phyloP scores from a whole-genome alignment of 768 basidiomycete genomes.

The Amyloporia xantha region DNA sequence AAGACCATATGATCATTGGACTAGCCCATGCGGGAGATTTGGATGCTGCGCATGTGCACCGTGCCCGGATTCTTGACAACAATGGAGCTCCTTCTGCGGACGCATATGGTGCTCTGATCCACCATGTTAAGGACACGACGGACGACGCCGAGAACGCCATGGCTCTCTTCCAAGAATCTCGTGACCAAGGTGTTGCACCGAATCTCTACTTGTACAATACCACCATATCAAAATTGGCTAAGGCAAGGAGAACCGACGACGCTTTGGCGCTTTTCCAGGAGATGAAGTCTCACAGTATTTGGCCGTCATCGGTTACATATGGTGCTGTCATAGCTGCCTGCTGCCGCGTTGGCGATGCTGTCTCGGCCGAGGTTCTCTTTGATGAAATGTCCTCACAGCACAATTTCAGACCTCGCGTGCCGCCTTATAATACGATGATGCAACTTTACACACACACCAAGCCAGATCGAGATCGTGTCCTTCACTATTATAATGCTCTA shows the following conservation, averaged over 20 bases:
- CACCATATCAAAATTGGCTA: conserved; percentile 91
- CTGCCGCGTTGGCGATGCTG: conserved; percentile 84
- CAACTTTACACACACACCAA: conserved; percentile 90
- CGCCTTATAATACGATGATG: conserved; percentile 99
- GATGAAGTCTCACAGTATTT: conserved; percentile 64
- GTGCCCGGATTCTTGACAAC: conserved; percentile 67
- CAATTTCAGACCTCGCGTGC: conserved; percentile 83
- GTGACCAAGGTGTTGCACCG: conserved; percentile 58
- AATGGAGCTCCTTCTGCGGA: conserved; percentile 80
- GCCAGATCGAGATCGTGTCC: conserved; percentile 71
- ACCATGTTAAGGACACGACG: conserved; percentile 86
- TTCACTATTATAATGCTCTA: conserved; percentile 72
- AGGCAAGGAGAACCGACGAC: conserved; percentile 88
- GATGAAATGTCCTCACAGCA: conserved; percentile 68
- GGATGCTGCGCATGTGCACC: conserved; percentile 75
- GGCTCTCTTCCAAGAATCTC: conserved; percentile 75
- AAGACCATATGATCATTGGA: conserved; percentile 87
- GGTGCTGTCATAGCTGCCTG: conserved; percentile 93
- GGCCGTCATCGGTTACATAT: conserved; percentile 84
- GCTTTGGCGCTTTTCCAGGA: conserved; percentile 83
- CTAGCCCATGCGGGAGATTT: conserved; percentile 76
- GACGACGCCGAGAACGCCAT: conserved; percentile 89
- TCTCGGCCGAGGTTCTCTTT: conserved; percentile 78
- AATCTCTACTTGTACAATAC: conserved; percentile 95
- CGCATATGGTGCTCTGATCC: conserved; percentile 87